phyloP scores from a whole-genome alignment of 2,329 filamentous ascomycete species.

The Fusarium foetens region DNA sequence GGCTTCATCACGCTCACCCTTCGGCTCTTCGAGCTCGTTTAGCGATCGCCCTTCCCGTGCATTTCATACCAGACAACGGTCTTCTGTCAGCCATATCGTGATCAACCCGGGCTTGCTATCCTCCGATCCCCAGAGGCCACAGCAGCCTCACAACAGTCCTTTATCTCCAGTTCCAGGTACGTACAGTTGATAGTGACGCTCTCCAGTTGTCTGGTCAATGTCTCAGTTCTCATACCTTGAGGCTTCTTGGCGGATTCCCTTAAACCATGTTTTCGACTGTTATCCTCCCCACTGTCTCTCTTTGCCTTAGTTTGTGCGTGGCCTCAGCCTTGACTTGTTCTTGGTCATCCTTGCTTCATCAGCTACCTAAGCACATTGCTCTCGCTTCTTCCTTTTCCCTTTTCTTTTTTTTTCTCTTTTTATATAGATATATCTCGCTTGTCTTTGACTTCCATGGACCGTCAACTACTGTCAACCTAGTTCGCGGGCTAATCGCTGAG shows the following conservation, averaged over 20 bases:
- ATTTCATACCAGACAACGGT: constrained; percentile 64
- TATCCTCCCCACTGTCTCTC: constrained; percentile 16
- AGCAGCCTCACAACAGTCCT: constrained; percentile 41
- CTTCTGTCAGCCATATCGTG: constrained; percentile 53
- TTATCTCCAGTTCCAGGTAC: constrained; percentile 68
- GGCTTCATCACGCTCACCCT: constrained; percentile 60
- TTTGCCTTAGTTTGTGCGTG: constrained; percentile 12
- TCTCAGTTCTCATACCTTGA: constrained; percentile 36
- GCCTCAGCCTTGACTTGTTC: constrained; percentile 6
- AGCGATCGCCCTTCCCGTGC: constrained; percentile 59
- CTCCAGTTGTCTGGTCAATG: constrained; percentile 25
- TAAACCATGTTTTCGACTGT: constrained; percentile 11
- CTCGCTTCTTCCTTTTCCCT: neutral
- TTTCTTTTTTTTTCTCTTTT: neutral
- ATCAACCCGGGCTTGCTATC: constrained; percentile 46
- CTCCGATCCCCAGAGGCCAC: constrained; percentile 46
- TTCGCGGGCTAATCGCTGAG: constrained; percentile 44
- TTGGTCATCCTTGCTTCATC: constrained; percentile 12
- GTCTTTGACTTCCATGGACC: constrained; percentile 23
- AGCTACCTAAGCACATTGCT: neutral
- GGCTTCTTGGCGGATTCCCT: constrained; percentile 17
- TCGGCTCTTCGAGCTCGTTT: constrained; percentile 65
- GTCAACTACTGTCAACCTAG: constrained; percentile 15
- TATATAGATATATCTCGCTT: constrained; percentile 5
- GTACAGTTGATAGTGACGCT: constrained; percentile 42